Evolutionary conservation across 306 rosid species (phyloP).

Genomic region (Prunus campanulata): DNA sequence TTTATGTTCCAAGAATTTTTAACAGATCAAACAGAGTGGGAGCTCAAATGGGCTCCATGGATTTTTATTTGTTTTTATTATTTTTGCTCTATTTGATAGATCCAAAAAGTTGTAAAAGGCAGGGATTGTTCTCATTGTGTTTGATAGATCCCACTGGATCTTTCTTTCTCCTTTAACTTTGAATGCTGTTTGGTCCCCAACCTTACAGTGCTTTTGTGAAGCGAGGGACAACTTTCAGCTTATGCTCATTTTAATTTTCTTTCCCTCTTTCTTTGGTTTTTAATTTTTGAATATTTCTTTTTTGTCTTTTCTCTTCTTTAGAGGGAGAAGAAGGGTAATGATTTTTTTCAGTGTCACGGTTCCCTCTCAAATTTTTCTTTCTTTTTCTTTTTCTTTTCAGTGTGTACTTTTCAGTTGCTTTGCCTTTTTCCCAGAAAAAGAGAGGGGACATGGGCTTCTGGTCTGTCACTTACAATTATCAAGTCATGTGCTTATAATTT

Average conservation of each 20-base stretch:
- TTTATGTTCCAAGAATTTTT: background rate
- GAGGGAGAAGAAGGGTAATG: constrained; percentile 26
- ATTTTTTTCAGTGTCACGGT: constrained; percentile 18
- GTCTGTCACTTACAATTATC: background rate
- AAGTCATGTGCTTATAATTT: background rate
- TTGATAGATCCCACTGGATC: constrained; percentile 39
- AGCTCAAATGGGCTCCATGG: constrained; percentile 5
- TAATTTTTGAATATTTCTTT: background rate
- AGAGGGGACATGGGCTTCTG: background rate
- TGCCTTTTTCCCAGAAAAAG: constrained; percentile 21
- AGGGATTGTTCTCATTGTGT: background rate
- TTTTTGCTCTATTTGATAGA: background rate
- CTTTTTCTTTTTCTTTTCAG: constrained; percentile 32
- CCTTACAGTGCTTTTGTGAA: constrained; percentile 12
- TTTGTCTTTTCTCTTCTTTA: constrained; percentile 28
- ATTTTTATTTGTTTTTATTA: background rate
- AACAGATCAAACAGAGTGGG: background rate
- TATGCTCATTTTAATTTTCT: background rate
- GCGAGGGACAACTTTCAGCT: constrained; percentile 1
- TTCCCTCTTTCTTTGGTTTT: background rate
- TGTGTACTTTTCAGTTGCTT: constrained; percentile 24
- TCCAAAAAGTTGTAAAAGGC: background rate
- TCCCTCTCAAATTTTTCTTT: constrained; percentile 19
- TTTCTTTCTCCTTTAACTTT: too few relatives aligned
- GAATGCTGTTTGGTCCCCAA: background rate